Evolutionary conservation across 371 early-diverging fungal species (phyloP).

Genomic region (Parasitella parasitica): DNA sequence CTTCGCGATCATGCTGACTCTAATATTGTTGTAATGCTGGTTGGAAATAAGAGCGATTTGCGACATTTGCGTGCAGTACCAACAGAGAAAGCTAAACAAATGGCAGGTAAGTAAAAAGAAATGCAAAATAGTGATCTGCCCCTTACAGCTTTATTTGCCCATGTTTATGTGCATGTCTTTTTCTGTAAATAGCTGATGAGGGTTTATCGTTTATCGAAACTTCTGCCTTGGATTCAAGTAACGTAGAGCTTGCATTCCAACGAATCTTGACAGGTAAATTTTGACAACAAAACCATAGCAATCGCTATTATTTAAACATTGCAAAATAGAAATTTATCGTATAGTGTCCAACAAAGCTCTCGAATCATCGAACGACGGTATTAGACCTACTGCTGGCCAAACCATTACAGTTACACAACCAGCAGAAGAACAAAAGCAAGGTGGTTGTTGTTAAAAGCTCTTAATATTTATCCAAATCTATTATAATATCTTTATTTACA

Average conservation of each 20-base stretch:
- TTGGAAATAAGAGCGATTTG: slow-evolving; percentile 99
- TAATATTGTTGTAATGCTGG: slow-evolving; percentile 98
- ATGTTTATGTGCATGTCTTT: too few relatives aligned
- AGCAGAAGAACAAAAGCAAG: slow-evolving; percentile 68
- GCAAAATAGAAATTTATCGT: slow-evolving; percentile 82
- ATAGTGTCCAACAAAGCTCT: slow-evolving; percentile 93
- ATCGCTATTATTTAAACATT: neutral
- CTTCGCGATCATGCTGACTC: slow-evolving; percentile 97
- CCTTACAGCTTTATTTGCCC: slow-evolving; percentile 7
- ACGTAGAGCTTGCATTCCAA: slow-evolving; percentile 94
- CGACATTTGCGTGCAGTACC: slow-evolving; percentile 94
- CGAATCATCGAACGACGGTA: slow-evolving; percentile 69
- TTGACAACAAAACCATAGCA: neutral
- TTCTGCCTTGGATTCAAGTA: slow-evolving; percentile 92
- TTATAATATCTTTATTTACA: neutral
- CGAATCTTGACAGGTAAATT: slow-evolving; percentile 83
- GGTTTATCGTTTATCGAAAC: slow-evolving; percentile 94
- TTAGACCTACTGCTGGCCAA: slow-evolving; percentile 75
- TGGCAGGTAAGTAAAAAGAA: slow-evolving; percentile 91
- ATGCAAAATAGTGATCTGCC: neutral
- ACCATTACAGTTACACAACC: slow-evolving; percentile 73
- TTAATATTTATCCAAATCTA: neutral
- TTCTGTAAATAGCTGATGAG: slow-evolving; percentile 69
- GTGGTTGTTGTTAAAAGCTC: slow-evolving; percentile 60
- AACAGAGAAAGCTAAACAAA: slow-evolving; percentile 95